Percentiles rank a stretch among this genome's conserved stretches.
These are phyloP conservation scores for Neonectria faginata DNA, from an alignment of 2,329 filamentous ascomycete species.

Conservation along the genomic window DNA sequence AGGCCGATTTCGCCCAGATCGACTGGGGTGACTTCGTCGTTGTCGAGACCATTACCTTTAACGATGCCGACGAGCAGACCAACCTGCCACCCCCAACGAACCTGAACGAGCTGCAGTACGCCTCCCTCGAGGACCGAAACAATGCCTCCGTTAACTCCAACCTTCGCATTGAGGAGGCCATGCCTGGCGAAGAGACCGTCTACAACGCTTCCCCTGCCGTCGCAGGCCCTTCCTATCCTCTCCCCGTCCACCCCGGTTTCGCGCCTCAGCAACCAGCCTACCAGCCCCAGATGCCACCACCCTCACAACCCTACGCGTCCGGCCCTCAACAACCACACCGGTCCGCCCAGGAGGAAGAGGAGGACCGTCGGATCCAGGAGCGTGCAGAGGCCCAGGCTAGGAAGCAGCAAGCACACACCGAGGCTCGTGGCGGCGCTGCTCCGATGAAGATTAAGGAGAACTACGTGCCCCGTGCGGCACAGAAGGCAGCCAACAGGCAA, in stretches of 20 bases:
- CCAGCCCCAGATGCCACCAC: constrained; percentile 55
- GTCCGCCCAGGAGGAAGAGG: constrained; percentile 69
- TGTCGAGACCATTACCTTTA: constrained; percentile 94
- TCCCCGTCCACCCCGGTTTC: constrained; percentile 59
- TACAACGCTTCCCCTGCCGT: constrained; percentile 61
- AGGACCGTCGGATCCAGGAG: constrained; percentile 72
- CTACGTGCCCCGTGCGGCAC: constrained; percentile 87
- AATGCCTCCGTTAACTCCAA: constrained; percentile 86
- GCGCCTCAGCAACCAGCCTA: constrained; percentile 52
- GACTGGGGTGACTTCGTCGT: constrained; percentile 99
- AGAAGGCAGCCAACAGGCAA: constrained; percentile 74
- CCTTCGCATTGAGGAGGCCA: constrained; percentile 92
- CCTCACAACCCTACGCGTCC: constrained; percentile 48
- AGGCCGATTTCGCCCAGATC: constrained; percentile 81
- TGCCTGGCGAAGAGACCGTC: constrained; percentile 80
- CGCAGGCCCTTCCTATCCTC: constrained; percentile 53
- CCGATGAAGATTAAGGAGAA: constrained; percentile 94
- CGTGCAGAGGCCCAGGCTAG: constrained; percentile 69
- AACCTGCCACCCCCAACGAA: constrained; percentile 90
- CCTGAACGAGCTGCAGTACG: constrained; percentile 91
- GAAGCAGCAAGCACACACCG: constrained; percentile 82
- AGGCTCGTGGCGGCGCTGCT: constrained; percentile 74
- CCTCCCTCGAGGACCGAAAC: constrained; percentile 94
- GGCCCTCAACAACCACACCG: constrained; percentile 47
- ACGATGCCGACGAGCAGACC: constrained; percentile 85